A percentile compares a stretch with the other conserved stretches of the same genome.
These are phyloP conservation scores for Pseudevernia furfuracea DNA, from an alignment of 495 filamentous ascomycete species.

Conservation along the genomic window DNA sequence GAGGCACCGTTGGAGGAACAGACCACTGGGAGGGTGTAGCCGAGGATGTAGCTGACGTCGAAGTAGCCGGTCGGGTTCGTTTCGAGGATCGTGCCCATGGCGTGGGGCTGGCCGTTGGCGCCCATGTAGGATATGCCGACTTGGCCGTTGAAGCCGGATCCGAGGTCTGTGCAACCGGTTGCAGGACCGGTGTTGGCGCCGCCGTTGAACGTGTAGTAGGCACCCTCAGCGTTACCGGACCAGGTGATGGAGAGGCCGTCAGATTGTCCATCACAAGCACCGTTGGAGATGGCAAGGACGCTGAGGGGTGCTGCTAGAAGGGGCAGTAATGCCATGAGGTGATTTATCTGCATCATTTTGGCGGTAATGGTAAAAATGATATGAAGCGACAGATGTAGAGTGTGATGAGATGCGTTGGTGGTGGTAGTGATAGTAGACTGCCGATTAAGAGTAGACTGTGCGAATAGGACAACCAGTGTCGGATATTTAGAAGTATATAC, in stretches of 20 bases:
- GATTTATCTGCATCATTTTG: background rate
- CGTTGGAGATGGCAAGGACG: background rate
- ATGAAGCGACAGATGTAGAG: background rate
- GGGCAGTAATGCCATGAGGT: background rate
- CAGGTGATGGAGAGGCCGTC: conserved; percentile 1
- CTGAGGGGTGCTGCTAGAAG: background rate
- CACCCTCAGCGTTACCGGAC: background rate
- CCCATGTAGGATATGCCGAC: conserved; percentile 10
- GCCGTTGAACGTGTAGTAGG: conserved; percentile 1
- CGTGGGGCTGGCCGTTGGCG: background rate
- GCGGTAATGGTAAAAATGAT: background rate
- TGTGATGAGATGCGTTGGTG: background rate
- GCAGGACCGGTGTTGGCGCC: conserved; percentile 8
- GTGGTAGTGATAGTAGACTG: background rate
- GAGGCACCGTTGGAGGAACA: conserved; percentile 10
- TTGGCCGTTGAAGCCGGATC: conserved; percentile 12
- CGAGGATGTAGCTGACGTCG: conserved; percentile 19
- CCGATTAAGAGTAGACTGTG: background rate
- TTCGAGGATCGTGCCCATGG: conserved; percentile 16
- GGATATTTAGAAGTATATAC: background rate
- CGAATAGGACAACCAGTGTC: background rate
- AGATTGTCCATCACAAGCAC: background rate
- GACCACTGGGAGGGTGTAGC: conserved; percentile 17
- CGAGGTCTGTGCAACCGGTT: conserved; percentile 16
- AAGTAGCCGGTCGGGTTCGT: conserved; percentile 15